Evolutionary conservation across 306 rosid genomes (phyloP).

Genomic region (Vigna reflexopilosa): DNA sequence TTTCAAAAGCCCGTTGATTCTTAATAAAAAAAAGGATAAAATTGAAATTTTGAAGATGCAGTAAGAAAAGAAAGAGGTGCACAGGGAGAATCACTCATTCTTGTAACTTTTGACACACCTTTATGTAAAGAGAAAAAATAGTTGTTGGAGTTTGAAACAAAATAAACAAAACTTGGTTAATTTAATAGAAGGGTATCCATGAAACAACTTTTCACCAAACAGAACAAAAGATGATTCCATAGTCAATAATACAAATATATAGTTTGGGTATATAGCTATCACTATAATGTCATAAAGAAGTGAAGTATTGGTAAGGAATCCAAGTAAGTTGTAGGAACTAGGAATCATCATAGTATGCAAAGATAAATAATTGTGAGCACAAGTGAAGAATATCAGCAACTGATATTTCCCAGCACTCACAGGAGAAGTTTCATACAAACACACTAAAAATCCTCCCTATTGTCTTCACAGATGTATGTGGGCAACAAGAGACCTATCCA

Average conservation of each 20-base stretch:
- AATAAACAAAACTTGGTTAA: no score
- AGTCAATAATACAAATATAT: neutral
- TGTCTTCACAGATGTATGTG: conserved; percentile 1
- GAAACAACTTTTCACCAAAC: neutral
- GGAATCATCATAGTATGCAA: neutral
- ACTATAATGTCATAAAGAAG: neutral
- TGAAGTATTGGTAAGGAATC: neutral
- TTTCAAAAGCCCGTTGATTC: no score
- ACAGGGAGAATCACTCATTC: no score
- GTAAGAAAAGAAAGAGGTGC: no score
- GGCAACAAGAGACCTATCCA: conserved; percentile 39
- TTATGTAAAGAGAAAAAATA: no score
- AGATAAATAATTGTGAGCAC: neutral
- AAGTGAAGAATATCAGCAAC: conserved; percentile 21
- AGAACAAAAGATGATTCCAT: neutral
- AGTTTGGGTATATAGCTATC: neutral
- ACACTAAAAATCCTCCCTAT: neutral
- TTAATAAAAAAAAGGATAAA: no score
- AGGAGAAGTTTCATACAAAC: conserved; percentile 26
- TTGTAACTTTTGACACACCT: no score
- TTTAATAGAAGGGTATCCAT: neutral
- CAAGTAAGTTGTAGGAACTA: neutral
- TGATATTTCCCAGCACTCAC: conserved; percentile 13
- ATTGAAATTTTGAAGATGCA: no score
- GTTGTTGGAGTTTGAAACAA: no score